Evolutionary conservation across 495 filamentous ascomycete genomes (phyloP), one percentile per base, ranked within the genome.

Genomic region (Pyrenula aspistea): DNA sequence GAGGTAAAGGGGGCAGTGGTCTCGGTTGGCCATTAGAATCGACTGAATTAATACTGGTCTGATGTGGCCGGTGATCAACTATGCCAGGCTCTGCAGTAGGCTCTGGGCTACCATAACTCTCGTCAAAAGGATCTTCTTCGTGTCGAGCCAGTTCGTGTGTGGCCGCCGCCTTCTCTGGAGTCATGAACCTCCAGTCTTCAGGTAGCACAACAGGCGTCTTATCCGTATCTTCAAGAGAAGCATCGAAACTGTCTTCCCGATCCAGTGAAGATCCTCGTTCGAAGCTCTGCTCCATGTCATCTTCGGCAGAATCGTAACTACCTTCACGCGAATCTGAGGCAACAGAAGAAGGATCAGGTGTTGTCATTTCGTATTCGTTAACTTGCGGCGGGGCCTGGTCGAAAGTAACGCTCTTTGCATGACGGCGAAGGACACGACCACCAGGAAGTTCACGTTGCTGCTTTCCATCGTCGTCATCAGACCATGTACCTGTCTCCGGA

Each of bases 361-460:
- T 98, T 31, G 88, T 85, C 88, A 96, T 91, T 71, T 96, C 93
- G 65, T 97, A 98, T 66, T 97, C 91, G 63, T 96, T 95, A 55
- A 97, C 76, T 67, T 93, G 87, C 24, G 93, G 94, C 22, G 93
- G 92, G 0, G 89, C 93, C 24, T 83, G 85, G 74, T 96, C 91
- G 63, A 96, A 98, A 1, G 89, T 97, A 24, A 98, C 93, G 61
- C 90, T 95, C 71, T 98, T 98, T 0, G 88, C 83, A 71, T 95
- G 87, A 36, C 90, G 84, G 65, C 86, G 84, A 2, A 88, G 77
- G 20, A 67, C 77, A 59, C 76, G 77, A 47, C 83, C 80, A 25
- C 71, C 74, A 22, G 78, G 81, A 19, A 80, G 70, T 53, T 77
- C 64, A 25, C 68, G 69, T 55, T 84, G 79, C 22, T 78, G 75